These are phyloP conservation scores for Schwanniomyces polymorphus DNA, from an alignment of 805 yeast species.

Conservation along the genomic window DNA sequence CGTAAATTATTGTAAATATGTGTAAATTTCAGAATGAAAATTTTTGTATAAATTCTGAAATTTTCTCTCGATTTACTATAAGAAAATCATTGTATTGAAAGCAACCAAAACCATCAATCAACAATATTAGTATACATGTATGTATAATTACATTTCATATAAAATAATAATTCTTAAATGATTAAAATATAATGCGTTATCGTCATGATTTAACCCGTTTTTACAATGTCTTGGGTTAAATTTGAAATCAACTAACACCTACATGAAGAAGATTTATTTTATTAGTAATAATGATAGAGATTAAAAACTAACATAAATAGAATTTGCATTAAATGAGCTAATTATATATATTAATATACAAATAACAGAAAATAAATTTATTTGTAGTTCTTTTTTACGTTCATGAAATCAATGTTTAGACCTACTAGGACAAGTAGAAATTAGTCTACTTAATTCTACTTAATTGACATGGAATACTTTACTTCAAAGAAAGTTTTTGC, in stretches of 20 bases:
- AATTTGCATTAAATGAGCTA: background rate
- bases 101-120: background rate
- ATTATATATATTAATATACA: background rate
- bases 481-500: too few relatives aligned
- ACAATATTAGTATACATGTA: background rate
- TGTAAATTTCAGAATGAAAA: constrained; percentile 1
- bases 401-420: too few relatives aligned
- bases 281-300: background rate
- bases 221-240: constrained; percentile 35
- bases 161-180: constrained; percentile 12
- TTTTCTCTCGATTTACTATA: background rate
- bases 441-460: too few relatives aligned
- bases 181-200: constrained; percentile 43
- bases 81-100: background rate
- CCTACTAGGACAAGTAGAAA: too few relatives aligned
- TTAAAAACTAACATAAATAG: background rate
- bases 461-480: too few relatives aligned
- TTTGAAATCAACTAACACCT: constrained; percentile 48
- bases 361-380: too few relatives aligned
- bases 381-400: too few relatives aligned
- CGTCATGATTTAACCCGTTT: constrained; percentile 43
- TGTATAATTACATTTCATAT: background rate
- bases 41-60: background rate
- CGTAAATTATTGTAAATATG: background rate
- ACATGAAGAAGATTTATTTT: constrained; percentile 26